Evolutionary conservation across 768 basidiomycete genomes (phyloP).

Genomic region (Lentinula edodes): DNA sequence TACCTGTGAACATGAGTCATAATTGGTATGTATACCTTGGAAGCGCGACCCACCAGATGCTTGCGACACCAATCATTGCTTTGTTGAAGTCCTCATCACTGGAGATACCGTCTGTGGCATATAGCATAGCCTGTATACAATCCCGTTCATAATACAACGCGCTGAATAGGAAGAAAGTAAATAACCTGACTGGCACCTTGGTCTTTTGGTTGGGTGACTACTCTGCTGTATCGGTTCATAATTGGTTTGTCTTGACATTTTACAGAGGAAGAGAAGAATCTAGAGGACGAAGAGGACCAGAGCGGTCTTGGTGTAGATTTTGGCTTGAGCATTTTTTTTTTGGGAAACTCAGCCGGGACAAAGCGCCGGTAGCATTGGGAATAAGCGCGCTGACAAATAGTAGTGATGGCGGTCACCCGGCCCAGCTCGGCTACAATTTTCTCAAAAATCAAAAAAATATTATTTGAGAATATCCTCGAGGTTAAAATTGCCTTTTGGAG

Average conservation of each 20-base stretch:
- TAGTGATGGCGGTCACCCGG: neutral
- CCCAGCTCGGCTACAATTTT: neutral
- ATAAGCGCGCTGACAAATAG: neutral
- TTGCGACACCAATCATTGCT: slow-evolving; percentile 96
- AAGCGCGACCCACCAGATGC: slow-evolving; percentile 73
- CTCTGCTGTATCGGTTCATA: slow-evolving; percentile 70
- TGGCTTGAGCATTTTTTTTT: neutral
- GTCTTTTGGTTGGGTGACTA: slow-evolving; percentile 85
- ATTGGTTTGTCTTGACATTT: slow-evolving; percentile 35
- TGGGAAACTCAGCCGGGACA: neutral
- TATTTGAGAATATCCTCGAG: neutral
- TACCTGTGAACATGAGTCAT: slow-evolving; percentile 56
- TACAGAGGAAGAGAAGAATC: slow-evolving; percentile 29
- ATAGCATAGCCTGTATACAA: slow-evolving; percentile 84
- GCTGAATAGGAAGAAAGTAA: neutral
- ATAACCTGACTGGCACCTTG: slow-evolving; percentile 90
- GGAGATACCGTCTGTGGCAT: slow-evolving; percentile 91
- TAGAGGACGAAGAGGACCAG: slow-evolving; percentile 22
- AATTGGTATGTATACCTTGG: slow-evolving; percentile 4
- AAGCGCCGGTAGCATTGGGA: neutral
- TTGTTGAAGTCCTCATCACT: slow-evolving; percentile 84
- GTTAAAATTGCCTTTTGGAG: neutral
- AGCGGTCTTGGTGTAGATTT: slow-evolving; percentile 6
- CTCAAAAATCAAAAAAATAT: neutral
- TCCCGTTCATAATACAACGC: neutral